Conservation (phyloP, 192 early-diverging fungal genomes). For the Phlyctochytrium planicorne region DNA sequence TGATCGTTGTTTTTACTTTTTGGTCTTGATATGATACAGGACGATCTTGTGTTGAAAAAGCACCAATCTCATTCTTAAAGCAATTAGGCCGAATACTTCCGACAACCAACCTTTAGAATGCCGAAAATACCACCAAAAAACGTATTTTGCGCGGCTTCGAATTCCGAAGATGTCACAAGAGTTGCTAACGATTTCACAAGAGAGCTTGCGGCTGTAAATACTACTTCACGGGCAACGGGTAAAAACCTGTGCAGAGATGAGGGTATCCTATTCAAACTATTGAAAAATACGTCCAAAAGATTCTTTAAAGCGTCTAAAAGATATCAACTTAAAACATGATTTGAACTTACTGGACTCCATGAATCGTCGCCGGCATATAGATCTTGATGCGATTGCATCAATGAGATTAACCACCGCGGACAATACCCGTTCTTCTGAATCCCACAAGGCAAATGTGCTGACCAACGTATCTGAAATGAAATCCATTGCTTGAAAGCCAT, state of each 20-base stretch:
- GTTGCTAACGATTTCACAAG: not conserved
- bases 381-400: slow-evolving; percentile 11
- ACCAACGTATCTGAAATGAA: slow-evolving; percentile 61
- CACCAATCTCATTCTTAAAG: slow-evolving; percentile 55
- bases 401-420: slow-evolving; percentile 17
- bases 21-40: slow-evolving; percentile 52
- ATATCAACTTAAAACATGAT: not conserved
- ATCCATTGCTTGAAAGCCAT: slow-evolving; percentile 57
- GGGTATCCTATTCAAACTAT: slow-evolving; percentile 49
- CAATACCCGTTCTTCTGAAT: slow-evolving; percentile 67
- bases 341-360: slow-evolving; percentile 14
- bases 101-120: slow-evolving; percentile 5
- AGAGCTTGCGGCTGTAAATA: no score
- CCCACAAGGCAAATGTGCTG: slow-evolving; percentile 68
- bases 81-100: slow-evolving; percentile 46
- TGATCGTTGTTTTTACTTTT: slow-evolving; percentile 55
- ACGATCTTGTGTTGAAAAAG: slow-evolving; percentile 62
- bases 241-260: slow-evolving; percentile 26
- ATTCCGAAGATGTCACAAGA: not conserved
- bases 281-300: slow-evolving; percentile 7
- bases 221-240: no score
- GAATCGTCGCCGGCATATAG: slow-evolving; percentile 6
- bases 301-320: slow-evolving; percentile 12
- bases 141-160: no score
- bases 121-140: no score